phyloP scores from a whole-genome alignment of 306 rosid genomes.

The Canavalia gladiata region DNA sequence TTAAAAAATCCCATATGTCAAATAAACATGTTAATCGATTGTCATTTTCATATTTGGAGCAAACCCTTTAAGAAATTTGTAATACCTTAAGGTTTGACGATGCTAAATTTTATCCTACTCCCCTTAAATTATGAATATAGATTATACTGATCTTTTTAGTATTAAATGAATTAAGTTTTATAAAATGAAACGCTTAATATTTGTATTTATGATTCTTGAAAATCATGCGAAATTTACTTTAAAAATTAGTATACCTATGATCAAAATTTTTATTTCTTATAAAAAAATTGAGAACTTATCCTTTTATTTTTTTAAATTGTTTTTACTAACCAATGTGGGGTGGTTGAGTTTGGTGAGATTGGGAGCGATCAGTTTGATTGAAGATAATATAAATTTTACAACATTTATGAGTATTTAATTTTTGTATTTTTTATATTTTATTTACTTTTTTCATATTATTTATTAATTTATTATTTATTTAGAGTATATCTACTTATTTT shows the following conservation, averaged over 20 bases:
- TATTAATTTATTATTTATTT: too few relatives aligned
- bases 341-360: slow-evolving; percentile 34
- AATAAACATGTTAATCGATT: not conserved
- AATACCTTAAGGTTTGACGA: not conserved
- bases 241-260: not conserved
- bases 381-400: too few relatives aligned
- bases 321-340: not conserved
- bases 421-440: too few relatives aligned
- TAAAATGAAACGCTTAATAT: not conserved
- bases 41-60: not conserved
- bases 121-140: too few relatives aligned
- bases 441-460: too few relatives aligned
- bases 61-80: not conserved
- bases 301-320: not conserved
- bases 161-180: too few relatives aligned
- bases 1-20: too few relatives aligned
- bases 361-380: too few relatives aligned
- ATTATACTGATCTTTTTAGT: not conserved
- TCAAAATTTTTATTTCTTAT: not conserved
- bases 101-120: not conserved
- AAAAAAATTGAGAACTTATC: not conserved
- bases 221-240: not conserved
- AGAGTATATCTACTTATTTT: too few relatives aligned
- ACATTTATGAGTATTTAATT: too few relatives aligned
- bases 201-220: not conserved